phyloP scores from a whole-genome alignment of 2,329 filamentous ascomycete species.

The Diaporthe ilicicola region DNA sequence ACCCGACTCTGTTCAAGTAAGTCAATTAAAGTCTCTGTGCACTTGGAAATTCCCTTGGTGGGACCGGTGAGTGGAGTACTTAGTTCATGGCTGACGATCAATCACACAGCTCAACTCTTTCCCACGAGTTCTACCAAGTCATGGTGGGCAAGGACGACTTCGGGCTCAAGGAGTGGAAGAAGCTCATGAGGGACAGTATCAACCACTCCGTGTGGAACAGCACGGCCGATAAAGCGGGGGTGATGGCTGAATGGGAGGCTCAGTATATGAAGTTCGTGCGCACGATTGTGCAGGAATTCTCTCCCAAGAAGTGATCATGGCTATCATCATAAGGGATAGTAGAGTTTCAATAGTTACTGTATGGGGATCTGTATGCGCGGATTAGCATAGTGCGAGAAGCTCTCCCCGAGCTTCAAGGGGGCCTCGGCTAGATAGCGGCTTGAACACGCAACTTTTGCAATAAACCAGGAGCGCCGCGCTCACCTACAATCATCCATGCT shows the following conservation, averaged over 20 bases:
- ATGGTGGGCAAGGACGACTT: background rate
- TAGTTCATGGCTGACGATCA: background rate
- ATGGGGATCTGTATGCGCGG: no score
- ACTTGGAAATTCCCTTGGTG: background rate
- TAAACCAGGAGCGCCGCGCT: no score
- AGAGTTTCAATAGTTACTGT: background rate
- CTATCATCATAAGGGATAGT: background rate
- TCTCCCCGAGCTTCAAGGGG: no score
- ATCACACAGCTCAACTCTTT: background rate
- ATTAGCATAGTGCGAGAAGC: no score
- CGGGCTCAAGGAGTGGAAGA: background rate
- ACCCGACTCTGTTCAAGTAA: background rate
- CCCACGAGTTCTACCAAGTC: conserved; percentile 11
- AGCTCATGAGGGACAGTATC: background rate
- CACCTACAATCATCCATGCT: no score
- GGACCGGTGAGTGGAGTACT: no score
- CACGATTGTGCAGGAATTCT: background rate
- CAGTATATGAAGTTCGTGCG: background rate
- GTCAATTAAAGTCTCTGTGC: background rate
- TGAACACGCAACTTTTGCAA: no score
- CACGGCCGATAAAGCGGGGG: background rate
- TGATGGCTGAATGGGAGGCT: background rate
- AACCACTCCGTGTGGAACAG: background rate
- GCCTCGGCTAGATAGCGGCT: no score
- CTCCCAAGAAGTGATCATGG: no score